Conservation (phyloP, 768 basidiomycete species). For the Flagelloscypha sp. region DNA sequence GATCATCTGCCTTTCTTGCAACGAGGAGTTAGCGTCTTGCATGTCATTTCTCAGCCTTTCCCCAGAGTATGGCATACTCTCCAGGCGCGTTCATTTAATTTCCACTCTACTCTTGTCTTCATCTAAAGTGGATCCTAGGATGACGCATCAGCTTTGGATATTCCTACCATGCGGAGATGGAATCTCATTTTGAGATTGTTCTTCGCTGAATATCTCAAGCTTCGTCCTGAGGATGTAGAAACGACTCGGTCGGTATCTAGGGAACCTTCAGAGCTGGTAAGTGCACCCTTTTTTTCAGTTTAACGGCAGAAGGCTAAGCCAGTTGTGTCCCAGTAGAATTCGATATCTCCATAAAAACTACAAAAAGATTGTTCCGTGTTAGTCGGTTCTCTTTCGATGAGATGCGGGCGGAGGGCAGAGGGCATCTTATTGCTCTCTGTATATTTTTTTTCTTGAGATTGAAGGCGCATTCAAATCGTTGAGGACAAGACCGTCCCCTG, state of each 20-base stretch:
- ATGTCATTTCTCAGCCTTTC: slow-evolving; percentile 86
- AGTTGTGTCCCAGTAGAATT: no score
- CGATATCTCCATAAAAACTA: no score
- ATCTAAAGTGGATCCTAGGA: slow-evolving; percentile 44
- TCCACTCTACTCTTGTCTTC: slow-evolving; percentile 3
- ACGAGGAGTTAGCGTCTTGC: slow-evolving; percentile 79
- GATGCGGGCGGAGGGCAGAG: no score
- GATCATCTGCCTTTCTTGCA: slow-evolving; percentile 89
- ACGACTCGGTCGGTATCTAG: background rate
- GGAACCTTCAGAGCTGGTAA: slow-evolving; percentile 6
- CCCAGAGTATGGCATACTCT: slow-evolving; percentile 86
- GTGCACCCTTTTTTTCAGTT: background rate
- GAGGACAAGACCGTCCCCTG: no score
- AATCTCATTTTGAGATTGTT: slow-evolving; percentile 82
- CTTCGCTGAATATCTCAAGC: slow-evolving; percentile 79
- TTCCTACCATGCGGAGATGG: slow-evolving; percentile 85
- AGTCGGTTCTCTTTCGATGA: no score
- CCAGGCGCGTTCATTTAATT: slow-evolving; percentile 34
- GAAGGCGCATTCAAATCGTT: no score
- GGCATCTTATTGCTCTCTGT: no score
- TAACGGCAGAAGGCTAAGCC: no score
- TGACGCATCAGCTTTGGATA: slow-evolving; percentile 77
- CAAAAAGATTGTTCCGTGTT: no score
- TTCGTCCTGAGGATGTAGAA: slow-evolving; percentile 41
- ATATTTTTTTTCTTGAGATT: no score